Evolutionary conservation across 805 yeast genomes (phyloP).

Genomic region (Wickerhamomyces hampshirensis): DNA sequence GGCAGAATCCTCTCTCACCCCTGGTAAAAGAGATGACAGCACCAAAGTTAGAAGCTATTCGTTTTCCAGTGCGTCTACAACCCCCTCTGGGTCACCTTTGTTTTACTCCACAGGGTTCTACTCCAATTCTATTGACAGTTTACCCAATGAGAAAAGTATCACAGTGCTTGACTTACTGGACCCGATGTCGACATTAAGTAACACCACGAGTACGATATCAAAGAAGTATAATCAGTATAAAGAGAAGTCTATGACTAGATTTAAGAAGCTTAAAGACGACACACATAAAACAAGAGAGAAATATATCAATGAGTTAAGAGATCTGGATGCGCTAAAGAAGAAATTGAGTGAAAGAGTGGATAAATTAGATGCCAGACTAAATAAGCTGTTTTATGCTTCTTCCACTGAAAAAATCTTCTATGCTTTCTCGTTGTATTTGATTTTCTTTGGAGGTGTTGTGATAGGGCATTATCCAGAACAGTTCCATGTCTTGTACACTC

Average conservation of each 20-base stretch:
- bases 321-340: conserved; percentile 23
- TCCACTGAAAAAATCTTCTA: conserved; percentile 76
- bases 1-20: too few relatives aligned
- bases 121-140: conserved; percentile 14
- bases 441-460: conserved; percentile 68
- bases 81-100: conserved; percentile 22
- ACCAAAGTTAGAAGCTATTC: conserved; percentile 8
- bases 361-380: conserved; percentile 33
- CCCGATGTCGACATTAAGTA: conserved; percentile 22
- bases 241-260: conserved; percentile 16
- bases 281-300: conserved; percentile 17
- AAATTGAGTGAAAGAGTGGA: conserved; percentile 29
- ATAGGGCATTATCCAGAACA: conserved; percentile 74
- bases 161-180: conserved; percentile 26
- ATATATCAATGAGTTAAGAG: conserved; percentile 17
- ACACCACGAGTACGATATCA: conserved; percentile 17
- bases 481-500: conserved; percentile 74
- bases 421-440: conserved; percentile 60
- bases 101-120: conserved; percentile 18
- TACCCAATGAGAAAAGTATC: conserved; percentile 22
- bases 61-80: conserved; percentile 16
- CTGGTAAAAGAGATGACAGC: neutral
- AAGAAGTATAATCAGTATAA: conserved; percentile 24
- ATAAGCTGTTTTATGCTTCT: conserved; percentile 36
- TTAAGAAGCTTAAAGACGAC: conserved; percentile 18